phyloP scores from a whole-genome alignment of 1,139 yeast genomes.

The Pneumocystis wakefieldiae region DNA sequence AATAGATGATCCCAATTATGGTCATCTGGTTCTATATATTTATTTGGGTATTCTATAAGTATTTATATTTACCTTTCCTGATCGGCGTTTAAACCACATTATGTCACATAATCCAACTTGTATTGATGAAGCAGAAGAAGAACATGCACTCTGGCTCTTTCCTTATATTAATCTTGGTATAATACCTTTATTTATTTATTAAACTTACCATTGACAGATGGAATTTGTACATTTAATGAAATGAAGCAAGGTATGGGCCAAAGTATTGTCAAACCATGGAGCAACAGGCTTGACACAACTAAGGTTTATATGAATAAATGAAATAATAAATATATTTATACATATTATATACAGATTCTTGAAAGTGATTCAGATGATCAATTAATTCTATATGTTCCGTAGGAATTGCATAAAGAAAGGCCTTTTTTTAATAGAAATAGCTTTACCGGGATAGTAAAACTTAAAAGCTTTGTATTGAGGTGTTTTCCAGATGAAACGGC shows the following conservation, averaged over 20 bases:
- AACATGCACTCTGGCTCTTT: neutral
- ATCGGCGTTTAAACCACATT: too few relatives aligned
- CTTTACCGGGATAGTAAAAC: conserved; percentile 59
- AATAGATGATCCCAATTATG: too few relatives aligned
- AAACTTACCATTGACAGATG: neutral
- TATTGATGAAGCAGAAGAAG: neutral
- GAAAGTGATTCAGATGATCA: conserved; percentile 76
- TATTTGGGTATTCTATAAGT: too few relatives aligned
- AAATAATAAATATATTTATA: neutral
- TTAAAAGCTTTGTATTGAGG: conserved; percentile 58
- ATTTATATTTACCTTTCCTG: too few relatives aligned
- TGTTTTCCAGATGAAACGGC: conserved; percentile 48
- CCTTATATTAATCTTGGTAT: neutral
- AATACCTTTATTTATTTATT: neutral
- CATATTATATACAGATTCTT: conserved; percentile 30
- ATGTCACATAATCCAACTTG: neutral
- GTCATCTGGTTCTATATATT: too few relatives aligned
- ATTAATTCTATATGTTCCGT: conserved; percentile 49
- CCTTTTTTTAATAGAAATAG: neutral
- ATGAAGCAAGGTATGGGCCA: conserved; percentile 35
- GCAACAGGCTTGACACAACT: conserved; percentile 28
- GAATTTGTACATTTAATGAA: conserved; percentile 47
- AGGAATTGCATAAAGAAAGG: neutral
- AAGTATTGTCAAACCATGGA: conserved; percentile 39
- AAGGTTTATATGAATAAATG: conserved; percentile 1